phyloP scores from a whole-genome alignment of 805 yeast genomes.

The Candida silvicultrix region DNA sequence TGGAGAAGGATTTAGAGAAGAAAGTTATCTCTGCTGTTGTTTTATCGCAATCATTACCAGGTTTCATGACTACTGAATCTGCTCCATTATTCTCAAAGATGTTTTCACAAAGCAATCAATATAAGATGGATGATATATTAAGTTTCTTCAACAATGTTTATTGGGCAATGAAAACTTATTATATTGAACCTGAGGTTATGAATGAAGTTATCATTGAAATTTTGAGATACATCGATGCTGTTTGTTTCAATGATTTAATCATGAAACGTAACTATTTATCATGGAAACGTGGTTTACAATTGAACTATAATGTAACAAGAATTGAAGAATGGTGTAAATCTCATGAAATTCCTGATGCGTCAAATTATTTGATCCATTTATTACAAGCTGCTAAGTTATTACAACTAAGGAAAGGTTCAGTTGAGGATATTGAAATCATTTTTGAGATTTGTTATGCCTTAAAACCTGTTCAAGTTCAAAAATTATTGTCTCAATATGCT shows the following conservation, averaged over 20 bases:
- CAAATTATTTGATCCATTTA: constrained; percentile 76
- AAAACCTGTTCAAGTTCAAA: constrained; percentile 94
- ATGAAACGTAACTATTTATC: constrained; percentile 92
- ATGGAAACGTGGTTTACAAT: constrained; percentile 97
- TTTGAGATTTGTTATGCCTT: constrained; percentile 93
- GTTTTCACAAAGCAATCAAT: constrained; percentile 62
- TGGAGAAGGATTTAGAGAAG: constrained; percentile 85
- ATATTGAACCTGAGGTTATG: constrained; percentile 78
- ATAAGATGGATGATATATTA: constrained; percentile 91
- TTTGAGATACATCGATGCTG: constrained; percentile 81
- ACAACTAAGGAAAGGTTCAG: constrained; percentile 85
- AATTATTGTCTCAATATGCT: constrained; percentile 79
- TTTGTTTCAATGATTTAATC: constrained; percentile 90
- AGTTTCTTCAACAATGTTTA: constrained; percentile 84
- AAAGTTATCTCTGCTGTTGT: constrained; percentile 94
- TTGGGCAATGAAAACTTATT: constrained; percentile 90
- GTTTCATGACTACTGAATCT: constrained; percentile 83
- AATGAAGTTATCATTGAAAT: constrained; percentile 80
- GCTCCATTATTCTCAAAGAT: constrained; percentile 78
- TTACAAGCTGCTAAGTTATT: constrained; percentile 89
- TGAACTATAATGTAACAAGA: constrained; percentile 93
- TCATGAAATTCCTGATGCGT: constrained; percentile 84
- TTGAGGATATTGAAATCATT: constrained; percentile 84
- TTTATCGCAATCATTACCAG: constrained; percentile 91
- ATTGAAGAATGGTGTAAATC: constrained; percentile 98